phyloP scores from a whole-genome alignment of 495 filamentous ascomycete species.

The Oidiodendron maius region DNA sequence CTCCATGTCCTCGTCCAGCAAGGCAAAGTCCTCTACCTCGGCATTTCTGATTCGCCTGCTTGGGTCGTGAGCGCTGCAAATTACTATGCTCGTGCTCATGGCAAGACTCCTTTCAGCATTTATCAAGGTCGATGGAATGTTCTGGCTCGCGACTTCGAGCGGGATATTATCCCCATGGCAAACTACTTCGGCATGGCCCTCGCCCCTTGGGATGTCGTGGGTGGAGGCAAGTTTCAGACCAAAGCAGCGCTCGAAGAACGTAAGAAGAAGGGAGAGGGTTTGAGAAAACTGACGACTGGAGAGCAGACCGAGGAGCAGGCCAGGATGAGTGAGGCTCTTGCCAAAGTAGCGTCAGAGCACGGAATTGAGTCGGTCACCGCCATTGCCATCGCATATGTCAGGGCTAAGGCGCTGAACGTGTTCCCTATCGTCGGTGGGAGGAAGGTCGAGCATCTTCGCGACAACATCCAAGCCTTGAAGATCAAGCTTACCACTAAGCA shows the following conservation, averaged over 20 bases:
- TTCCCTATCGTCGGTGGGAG: conserved; percentile 51
- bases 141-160: conserved; percentile 45
- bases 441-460: conserved; percentile 57
- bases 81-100: conserved; percentile 50
- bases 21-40: conserved; percentile 59
- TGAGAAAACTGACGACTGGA: conserved; percentile 27
- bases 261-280: conserved; percentile 29
- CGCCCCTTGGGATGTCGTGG: conserved; percentile 49
- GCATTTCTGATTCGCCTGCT: conserved; percentile 54
- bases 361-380: conserved; percentile 31
- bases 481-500: conserved; percentile 49
- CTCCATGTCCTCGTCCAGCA: conserved; percentile 48
- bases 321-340: conserved; percentile 38
- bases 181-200: conserved; percentile 51
- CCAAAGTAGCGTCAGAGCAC: conserved; percentile 45
- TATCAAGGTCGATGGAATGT: conserved; percentile 62
- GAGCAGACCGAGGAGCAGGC: conserved; percentile 35
- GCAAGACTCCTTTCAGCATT: conserved; percentile 54
- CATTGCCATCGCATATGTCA: conserved; percentile 49
- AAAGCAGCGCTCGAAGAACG: conserved; percentile 23
- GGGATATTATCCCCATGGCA: conserved; percentile 53
- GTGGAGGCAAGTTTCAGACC: conserved; percentile 47
- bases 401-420: conserved; percentile 42
- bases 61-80: conserved; percentile 57
- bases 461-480: conserved; percentile 54